phyloP scores from a whole-genome alignment of 2,329 filamentous ascomycete genomes.

The Penicillium occitanis region DNA sequence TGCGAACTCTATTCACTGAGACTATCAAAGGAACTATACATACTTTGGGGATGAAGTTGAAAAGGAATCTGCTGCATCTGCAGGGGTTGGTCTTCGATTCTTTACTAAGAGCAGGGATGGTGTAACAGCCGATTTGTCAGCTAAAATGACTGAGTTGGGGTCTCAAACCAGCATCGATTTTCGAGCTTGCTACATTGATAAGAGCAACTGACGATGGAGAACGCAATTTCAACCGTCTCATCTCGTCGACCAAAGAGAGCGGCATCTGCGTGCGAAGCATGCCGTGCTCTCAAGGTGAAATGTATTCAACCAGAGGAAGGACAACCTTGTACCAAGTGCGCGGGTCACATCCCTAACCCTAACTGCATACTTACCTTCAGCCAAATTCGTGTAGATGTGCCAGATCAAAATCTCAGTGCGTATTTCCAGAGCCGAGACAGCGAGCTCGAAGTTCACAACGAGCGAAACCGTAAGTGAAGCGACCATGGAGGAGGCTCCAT shows the following conservation, averaged over 20 bases:
- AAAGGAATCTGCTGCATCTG: neutral
- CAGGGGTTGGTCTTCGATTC: neutral
- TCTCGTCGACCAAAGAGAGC: constrained; percentile 21
- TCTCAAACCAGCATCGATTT: neutral
- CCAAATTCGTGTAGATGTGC: constrained; percentile 24
- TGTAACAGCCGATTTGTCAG: neutral
- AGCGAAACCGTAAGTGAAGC: constrained; percentile 23
- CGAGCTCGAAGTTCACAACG: constrained; percentile 20
- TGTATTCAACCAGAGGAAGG: constrained; percentile 23
- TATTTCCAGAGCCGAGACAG: constrained; percentile 22
- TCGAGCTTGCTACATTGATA: neutral
- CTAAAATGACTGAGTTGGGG: neutral
- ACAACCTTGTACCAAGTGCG: constrained; percentile 24
- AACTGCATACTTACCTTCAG: constrained; percentile 5
- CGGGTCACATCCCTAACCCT: neutral
- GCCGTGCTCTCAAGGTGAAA: constrained; percentile 26
- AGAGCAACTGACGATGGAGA: neutral
- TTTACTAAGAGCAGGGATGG: neutral
- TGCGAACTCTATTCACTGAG: neutral
- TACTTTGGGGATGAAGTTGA: neutral
- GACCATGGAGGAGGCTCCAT: neutral
- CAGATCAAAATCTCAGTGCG: constrained; percentile 23
- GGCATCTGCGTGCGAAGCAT: constrained; percentile 26
- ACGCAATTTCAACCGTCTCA: constrained; percentile 15
- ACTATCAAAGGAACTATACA: neutral